Base-by-base conservation (phyloP, 139 green algal species). In the Zygnema circumcarinatum region DNA sequence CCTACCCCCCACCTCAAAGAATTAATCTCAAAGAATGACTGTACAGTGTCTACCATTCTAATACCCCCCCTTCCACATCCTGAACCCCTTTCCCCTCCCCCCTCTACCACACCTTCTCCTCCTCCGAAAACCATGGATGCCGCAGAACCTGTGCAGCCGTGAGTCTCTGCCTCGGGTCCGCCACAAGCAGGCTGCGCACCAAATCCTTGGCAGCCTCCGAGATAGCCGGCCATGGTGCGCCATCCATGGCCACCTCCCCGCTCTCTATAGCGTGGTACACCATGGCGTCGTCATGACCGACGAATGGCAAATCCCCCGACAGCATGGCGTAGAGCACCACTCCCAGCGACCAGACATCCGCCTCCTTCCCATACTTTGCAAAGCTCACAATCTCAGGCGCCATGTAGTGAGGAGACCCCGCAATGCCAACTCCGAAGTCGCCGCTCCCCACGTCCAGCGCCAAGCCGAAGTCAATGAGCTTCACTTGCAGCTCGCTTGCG, bases 211-310 rank as follows among this genome's bases (percentile, higher is more conserved):
- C 83, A 1, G 84, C 87, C 1, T 92, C 90, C 40, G 92, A 95
- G 78, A 96, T 93, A n/a, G 87, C 84, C n/a, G 93, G 92, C 94
- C 94, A 96, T 21, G 93, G 93, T 32, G 94, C 87, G 32, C 73
- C 92, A 95, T 96, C 98, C 54, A 98, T 95, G 91, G 98, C 95
- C 0, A 94, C 93, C 79, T 97, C 92, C 62, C 93, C 92, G 84
- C 92, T 86, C 91, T 98, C 98, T 0, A 86, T 84, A 40, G 91
- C 79, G 54, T 79, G 79, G 80, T 96, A 75, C 83, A 95, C 94
- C 91, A 97, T 94, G 38, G 93, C 93, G 29, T 86, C 73, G 21
- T 75, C 53, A 38, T 47, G 11, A 0, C 83, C 83, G 16, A 38
- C 39, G 83, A 89, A 89, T 38, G 83, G 83, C 73, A 75, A 67